Conservation (phyloP, 768 basidiomycete genomes). For the Cystofilobasidium bisporidii region DNA sequence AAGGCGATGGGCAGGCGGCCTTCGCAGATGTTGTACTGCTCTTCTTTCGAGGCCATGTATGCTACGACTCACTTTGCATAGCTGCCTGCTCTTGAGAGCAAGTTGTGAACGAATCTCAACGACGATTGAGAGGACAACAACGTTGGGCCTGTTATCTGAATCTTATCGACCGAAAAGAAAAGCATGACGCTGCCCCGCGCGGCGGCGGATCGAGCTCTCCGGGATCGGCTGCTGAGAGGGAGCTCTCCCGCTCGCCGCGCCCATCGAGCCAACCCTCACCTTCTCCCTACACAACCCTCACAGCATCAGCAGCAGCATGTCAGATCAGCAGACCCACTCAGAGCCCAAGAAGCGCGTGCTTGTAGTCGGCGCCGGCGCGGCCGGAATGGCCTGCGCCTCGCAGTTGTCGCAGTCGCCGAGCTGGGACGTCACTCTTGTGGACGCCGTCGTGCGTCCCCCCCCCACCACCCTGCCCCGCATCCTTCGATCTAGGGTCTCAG, state of each 20-base stretch:
- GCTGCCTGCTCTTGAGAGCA: too few relatives aligned
- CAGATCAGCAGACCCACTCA: not conserved
- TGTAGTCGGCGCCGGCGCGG: conserved; percentile 44
- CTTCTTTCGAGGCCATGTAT: too few relatives aligned
- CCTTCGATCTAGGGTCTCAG: not conserved
- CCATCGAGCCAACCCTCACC: not conserved
- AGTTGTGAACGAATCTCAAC: too few relatives aligned
- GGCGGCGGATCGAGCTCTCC: not conserved
- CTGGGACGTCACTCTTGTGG: conserved; percentile 43
- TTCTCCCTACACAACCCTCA: not conserved
- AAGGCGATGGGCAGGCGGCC: too few relatives aligned
- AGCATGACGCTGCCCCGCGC: too few relatives aligned
- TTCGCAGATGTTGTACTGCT: too few relatives aligned
- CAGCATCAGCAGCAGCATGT: not conserved
- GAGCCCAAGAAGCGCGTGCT: conserved; percentile 39
- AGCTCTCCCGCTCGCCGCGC: not conserved
- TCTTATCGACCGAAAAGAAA: not conserved
- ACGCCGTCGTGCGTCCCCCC: not conserved
- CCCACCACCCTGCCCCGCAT: too few relatives aligned
- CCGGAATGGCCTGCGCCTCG: conserved; percentile 43
- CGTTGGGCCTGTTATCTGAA: too few relatives aligned
- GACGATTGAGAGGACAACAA: too few relatives aligned
- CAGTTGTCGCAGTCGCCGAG: conserved; percentile 41
- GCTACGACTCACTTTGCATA: too few relatives aligned
- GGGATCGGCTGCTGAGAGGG: too few relatives aligned